Conservation (phyloP, 371 early-diverging fungal species). For the Capniomyces stellatus region DNA sequence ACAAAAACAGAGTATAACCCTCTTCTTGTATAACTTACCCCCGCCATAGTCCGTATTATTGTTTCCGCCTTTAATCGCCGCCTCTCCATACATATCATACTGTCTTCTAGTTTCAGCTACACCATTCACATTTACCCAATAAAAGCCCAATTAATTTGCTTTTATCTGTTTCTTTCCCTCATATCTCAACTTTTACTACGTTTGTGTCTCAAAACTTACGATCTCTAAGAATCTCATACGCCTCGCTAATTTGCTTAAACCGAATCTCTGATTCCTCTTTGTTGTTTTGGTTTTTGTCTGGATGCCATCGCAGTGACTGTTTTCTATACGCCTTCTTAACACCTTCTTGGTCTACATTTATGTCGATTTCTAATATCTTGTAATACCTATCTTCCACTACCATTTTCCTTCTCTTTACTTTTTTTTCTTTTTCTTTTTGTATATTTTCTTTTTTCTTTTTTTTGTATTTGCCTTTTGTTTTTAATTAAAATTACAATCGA, state of each 20-base stretch:
- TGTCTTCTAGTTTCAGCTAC: conserved; percentile 43
- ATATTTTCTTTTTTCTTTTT: too few relatives aligned
- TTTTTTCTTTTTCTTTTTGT: too few relatives aligned
- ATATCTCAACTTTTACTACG: neutral
- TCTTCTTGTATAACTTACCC: neutral
- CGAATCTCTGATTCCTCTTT: conserved; percentile 42
- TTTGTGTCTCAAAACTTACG: conserved; percentile 4
- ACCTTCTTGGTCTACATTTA: conserved; percentile 51
- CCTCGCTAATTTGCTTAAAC: conserved; percentile 67
- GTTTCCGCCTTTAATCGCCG: conserved; percentile 37
- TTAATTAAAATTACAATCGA: neutral
- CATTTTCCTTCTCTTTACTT: conserved; percentile 11
- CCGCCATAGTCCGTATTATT: neutral
- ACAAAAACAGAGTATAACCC: neutral
- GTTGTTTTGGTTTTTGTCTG: conserved; percentile 41
- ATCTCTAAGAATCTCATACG: conserved; percentile 90
- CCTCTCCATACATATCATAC: conserved; percentile 76
- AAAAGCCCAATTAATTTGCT: neutral
- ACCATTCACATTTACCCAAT: neutral
- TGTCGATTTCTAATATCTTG: conserved; percentile 68
- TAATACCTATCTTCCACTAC: conserved; percentile 40
- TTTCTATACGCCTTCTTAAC: conserved; percentile 86
- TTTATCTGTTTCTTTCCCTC: neutral
- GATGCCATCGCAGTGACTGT: conserved; percentile 48
- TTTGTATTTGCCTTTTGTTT: too few relatives aligned